Evolutionary conservation across 1,284 basidiomycete genomes (phyloP).

Genomic region (Ustilago lituana): DNA sequence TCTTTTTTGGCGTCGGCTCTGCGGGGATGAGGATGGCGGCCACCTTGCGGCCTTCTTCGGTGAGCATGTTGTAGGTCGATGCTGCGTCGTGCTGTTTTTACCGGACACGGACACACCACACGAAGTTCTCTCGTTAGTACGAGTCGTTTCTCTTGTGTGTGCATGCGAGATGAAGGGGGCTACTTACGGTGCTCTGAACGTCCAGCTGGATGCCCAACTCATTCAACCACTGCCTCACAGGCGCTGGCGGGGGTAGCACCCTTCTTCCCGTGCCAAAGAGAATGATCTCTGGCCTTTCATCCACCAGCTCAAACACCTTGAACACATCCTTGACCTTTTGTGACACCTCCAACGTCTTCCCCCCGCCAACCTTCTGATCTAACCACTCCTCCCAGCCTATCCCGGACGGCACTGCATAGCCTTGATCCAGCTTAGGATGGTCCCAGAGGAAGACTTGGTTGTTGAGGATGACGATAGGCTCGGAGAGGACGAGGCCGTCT

Average conservation of each 20-base stretch:
- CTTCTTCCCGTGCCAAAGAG: conserved; percentile 85
- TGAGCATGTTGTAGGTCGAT: conserved; percentile 89
- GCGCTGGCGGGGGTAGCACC: conserved; percentile 77
- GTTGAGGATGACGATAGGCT: conserved; percentile 83
- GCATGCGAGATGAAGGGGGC: no score
- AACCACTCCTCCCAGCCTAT: conserved; percentile 74
- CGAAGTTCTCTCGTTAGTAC: no score
- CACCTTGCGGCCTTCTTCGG: conserved; percentile 90
- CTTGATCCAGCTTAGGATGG: conserved; percentile 72
- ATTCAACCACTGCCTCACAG: conserved; percentile 77
- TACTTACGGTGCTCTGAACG: conserved; percentile 88
- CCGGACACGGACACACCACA: no score
- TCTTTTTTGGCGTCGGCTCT: conserved; percentile 8
- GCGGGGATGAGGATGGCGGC: conserved; percentile 84
- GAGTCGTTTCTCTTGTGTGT: background rate
- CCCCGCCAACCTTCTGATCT: conserved; percentile 69
- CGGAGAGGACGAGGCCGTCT: conserved; percentile 77
- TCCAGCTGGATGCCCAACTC: conserved; percentile 87
- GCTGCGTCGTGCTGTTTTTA: conserved; percentile 84
- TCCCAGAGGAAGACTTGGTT: conserved; percentile 88
- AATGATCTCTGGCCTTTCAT: conserved; percentile 77
- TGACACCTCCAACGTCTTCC: conserved; percentile 18
- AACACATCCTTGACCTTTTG: conserved; percentile 37
- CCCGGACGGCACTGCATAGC: conserved; percentile 57
- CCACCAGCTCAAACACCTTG: conserved; percentile 47